Evolutionary conservation across 176 grass and related monocot species (phyloP), one percentile per base, ranked within the genome.

Genomic region (Carex pumila): DNA sequence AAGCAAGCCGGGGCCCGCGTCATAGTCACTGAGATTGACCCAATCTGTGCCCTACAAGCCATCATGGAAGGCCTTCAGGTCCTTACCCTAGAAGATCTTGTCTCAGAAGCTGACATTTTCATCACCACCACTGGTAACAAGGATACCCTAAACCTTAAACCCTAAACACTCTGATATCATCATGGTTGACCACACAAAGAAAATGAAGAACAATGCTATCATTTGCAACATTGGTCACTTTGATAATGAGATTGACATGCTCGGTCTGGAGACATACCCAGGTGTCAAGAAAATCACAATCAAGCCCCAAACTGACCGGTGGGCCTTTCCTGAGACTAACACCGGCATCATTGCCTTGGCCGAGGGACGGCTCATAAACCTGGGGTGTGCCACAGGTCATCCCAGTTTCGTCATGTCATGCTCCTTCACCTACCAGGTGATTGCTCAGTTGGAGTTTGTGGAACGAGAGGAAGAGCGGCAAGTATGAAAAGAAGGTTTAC

Each of bases 181-280:
- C 79, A 99, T 98, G 95, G 95, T 98, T 3, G 93, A 92, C 63
- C 83, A 98, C 91, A 98, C 95, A 92, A 95, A 69, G 91, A 93
- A 95, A 87, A 99, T 99, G 96, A 99, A 99, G 91, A 99, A 95
- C 93, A 99, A 99, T 36, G 96, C 96, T 14, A 99, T 99, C 75
- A 91, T 99, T 32, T 99, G 96, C 91, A 99, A 99, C 90, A 94
- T 99, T 76, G 96, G 96, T 6, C 96, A 99, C 83, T 99, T 99
- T 3, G 96, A 99, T 82, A 99, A 99, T 74, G 96, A 99, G 90
- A 99, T 99, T 0, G 96, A 99, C 64, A 99, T 99, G 93, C 72
- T 59, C 0, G 93, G 96, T 9, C 84, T 99, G n/a, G 96, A 99
- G 86, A 94, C 86, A 2, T 99, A 95, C 88, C 91, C 96, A 4